Conservation (phyloP, 805 yeast genomes). For the Schizosaccharomyces lindneri region DNA sequence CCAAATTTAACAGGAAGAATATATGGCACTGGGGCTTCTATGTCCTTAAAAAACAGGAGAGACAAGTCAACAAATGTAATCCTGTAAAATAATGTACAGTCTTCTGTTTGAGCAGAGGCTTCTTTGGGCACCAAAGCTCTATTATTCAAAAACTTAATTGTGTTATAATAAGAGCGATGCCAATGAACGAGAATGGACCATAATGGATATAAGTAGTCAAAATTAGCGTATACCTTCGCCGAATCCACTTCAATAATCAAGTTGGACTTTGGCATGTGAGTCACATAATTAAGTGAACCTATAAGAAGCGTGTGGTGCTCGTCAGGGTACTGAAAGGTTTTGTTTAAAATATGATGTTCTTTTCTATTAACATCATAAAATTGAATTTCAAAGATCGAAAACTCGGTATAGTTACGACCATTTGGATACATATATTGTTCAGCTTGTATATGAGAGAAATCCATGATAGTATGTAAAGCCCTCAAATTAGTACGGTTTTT, state of each 20-base stretch:
- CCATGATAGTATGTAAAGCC: background rate
- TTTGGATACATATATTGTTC: background rate
- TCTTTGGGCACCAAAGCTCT: background rate
- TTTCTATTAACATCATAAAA: background rate
- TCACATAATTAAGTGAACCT: background rate
- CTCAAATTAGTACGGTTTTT: background rate
- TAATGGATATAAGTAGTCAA: background rate
- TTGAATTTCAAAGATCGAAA: background rate
- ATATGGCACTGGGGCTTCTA: slow-evolving; percentile 41
- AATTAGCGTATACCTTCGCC: background rate
- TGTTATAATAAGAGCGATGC: background rate
- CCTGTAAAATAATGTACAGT: slow-evolving; percentile 12
- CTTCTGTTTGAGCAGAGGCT: background rate
- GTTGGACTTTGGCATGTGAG: background rate
- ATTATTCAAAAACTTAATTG: too few species aligned
- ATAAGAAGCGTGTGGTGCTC: background rate
- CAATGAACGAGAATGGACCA: background rate
- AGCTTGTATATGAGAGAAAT: background rate
- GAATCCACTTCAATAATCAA: background rate
- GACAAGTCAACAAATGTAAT: slow-evolving; percentile 57
- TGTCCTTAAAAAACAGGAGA: slow-evolving; percentile 56
- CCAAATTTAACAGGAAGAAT: slow-evolving; percentile 79
- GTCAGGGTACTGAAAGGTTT: background rate
- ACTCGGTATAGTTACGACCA: background rate
- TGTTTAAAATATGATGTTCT: background rate